phyloP scores from a whole-genome alignment of 306 rosid species.

The Senna tora region DNA sequence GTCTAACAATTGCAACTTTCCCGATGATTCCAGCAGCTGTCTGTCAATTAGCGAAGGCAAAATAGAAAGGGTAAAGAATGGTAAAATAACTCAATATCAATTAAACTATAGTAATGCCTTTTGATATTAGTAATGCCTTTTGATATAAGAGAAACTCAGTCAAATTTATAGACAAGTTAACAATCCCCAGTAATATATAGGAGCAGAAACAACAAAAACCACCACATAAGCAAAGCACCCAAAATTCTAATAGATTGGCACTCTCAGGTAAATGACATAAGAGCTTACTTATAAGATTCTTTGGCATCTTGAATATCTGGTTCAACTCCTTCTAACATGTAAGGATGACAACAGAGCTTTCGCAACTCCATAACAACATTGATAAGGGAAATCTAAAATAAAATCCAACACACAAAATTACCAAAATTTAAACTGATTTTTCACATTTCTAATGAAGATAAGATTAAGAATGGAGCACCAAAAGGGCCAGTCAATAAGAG shows the following conservation, averaged over 20 bases:
- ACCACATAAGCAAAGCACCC: slow-evolving; percentile 29
- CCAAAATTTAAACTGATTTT: slow-evolving; percentile 17
- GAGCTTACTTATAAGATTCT: slow-evolving; percentile 74
- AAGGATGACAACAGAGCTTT: slow-evolving; percentile 97
- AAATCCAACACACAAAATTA: slow-evolving; percentile 31
- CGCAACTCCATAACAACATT: slow-evolving; percentile 99
- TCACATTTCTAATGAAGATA: slow-evolving; percentile 22
- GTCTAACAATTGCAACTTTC: slow-evolving; percentile 93
- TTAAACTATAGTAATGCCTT: slow-evolving; percentile 17
- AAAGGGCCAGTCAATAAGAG: slow-evolving; percentile 11
- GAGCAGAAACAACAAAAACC: slow-evolving; percentile 29
- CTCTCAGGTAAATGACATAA: slow-evolving; percentile 23
- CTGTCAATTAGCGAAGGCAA: slow-evolving; percentile 47
- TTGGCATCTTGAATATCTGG: slow-evolving; percentile 82
- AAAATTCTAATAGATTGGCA: slow-evolving; percentile 27
- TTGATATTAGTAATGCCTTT: slow-evolving; percentile 12
- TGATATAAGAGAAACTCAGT: slow-evolving; percentile 6
- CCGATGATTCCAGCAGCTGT: slow-evolving; percentile 88
- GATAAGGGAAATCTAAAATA: slow-evolving; percentile 89
- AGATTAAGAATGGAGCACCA: slow-evolving; percentile 20
- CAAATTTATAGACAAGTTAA: slow-evolving; percentile 20
- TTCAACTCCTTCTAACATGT: slow-evolving; percentile 98
- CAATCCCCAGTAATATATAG: not conserved
- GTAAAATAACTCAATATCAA: not conserved
- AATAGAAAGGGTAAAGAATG: slow-evolving; percentile 12